These are phyloP conservation scores for Guillardia theta DNA, from an alignment of 78 protist species.

Conservation along the genomic window DNA sequence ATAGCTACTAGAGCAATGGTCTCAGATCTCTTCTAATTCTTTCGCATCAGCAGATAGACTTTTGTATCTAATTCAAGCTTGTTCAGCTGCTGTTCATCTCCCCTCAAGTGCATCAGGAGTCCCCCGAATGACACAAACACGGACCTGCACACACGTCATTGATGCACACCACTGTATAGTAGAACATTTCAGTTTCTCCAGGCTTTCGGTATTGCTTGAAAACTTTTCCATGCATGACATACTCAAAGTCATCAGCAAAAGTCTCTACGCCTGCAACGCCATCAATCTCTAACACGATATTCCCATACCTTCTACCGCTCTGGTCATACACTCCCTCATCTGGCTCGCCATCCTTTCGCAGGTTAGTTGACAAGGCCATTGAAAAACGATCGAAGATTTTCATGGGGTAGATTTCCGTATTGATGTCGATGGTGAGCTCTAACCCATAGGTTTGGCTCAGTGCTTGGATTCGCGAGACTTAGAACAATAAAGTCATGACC, in stretches of 20 bases:
- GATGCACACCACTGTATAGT: too few species aligned
- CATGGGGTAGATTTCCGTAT: slow-evolving; percentile 81
- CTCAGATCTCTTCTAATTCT: too few species aligned
- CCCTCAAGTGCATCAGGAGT: slow-evolving; percentile 78
- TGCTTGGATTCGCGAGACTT: slow-evolving; percentile 74
- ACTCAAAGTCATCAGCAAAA: slow-evolving; percentile 77
- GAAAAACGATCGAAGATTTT: slow-evolving; percentile 60
- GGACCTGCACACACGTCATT: slow-evolving; percentile 57
- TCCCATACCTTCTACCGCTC: too few species aligned
- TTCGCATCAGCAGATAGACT: slow-evolving; percentile 61
- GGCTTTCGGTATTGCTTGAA: slow-evolving; percentile 75
- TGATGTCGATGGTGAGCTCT: slow-evolving; percentile 79
- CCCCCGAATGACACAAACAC: slow-evolving; percentile 89
- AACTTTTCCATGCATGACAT: slow-evolving; percentile 87
- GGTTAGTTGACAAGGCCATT: slow-evolving; percentile 71
- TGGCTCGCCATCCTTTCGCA: slow-evolving; percentile 70
- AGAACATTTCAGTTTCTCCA: not conserved
- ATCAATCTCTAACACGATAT: too few species aligned
- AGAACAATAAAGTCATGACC: not conserved
- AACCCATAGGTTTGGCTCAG: slow-evolving; percentile 71
- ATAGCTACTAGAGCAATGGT: too few species aligned
- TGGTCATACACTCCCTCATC: slow-evolving; percentile 63
- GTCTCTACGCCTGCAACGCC: not conserved
- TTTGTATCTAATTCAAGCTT: not conserved
- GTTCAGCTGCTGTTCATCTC: slow-evolving; percentile 70